Conservation (phyloP, 345 rosid species). For the Aurinia saxatilis region DNA sequence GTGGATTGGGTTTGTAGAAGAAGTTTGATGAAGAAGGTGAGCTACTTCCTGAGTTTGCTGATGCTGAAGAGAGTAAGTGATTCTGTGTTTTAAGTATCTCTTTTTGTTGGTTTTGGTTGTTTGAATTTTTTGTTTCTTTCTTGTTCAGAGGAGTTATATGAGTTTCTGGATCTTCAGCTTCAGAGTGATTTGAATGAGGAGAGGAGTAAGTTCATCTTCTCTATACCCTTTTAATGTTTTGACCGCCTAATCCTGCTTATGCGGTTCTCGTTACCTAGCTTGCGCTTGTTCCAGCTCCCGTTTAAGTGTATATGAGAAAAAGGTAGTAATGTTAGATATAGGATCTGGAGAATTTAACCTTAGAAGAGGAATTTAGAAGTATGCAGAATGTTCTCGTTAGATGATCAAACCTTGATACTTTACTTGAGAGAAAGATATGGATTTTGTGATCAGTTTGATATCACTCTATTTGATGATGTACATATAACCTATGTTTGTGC, state of each 20-base stretch:
- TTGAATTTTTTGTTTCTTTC: background rate
- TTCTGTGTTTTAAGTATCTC: background rate
- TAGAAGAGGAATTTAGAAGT: background rate
- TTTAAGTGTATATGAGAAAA: background rate
- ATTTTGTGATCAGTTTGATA: slow-evolving; percentile 3
- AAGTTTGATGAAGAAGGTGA: slow-evolving; percentile 81
- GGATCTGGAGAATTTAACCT: background rate
- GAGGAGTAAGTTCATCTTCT: slow-evolving; percentile 47
- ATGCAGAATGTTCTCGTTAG: background rate
- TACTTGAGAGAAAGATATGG: background rate
- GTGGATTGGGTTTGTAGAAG: slow-evolving; percentile 43
- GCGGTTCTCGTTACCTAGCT: background rate
- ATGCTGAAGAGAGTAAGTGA: slow-evolving; percentile 71
- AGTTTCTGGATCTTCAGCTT: slow-evolving; percentile 68
- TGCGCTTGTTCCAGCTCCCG: background rate
- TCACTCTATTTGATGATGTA: background rate
- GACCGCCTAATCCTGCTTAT: background rate
- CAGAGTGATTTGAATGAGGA: slow-evolving; percentile 64
- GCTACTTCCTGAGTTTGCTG: slow-evolving; percentile 73
- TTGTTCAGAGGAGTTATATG: slow-evolving; percentile 67
- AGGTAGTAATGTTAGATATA: no score
- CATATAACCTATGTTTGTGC: slow-evolving; percentile 17
- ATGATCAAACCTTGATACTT: background rate
- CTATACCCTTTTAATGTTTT: background rate
- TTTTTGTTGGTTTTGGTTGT: background rate